Evolutionary conservation across 441 rosid genomes (phyloP).

Genomic region (Theobroma grandiflorum): DNA sequence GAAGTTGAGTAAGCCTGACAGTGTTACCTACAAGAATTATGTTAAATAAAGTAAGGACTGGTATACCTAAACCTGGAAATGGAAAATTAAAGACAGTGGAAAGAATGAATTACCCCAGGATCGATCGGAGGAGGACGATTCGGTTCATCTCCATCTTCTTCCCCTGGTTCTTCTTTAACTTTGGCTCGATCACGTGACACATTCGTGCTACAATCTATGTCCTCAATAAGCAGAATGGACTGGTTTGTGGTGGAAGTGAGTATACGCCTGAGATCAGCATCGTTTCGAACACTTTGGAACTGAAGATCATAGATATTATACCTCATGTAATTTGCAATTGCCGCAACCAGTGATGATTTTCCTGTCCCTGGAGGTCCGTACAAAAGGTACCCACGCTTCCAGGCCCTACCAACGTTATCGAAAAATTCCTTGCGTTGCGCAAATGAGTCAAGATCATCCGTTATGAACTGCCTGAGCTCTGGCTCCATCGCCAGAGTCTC

Average conservation of each 20-base stretch:
- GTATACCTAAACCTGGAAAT: too few relatives aligned
- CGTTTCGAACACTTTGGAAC: constrained; percentile 42
- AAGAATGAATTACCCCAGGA: too few relatives aligned
- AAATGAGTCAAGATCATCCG: constrained; percentile 43
- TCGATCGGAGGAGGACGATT: too few relatives aligned
- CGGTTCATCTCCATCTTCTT: too few relatives aligned
- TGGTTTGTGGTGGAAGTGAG: constrained; percentile 45
- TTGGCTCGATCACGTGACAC: neutral
- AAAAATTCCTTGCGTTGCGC: constrained; percentile 36
- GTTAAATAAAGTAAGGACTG: too few relatives aligned
- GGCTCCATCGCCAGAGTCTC: constrained; percentile 47
- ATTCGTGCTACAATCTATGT: constrained; percentile 46
- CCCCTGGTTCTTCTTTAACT: constrained; percentile 12
- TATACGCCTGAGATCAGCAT: constrained; percentile 40
- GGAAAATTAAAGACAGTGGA: too few relatives aligned
- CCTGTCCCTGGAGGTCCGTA: constrained; percentile 55
- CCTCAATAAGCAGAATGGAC: constrained; percentile 48
- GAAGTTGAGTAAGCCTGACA: constrained; percentile 59
- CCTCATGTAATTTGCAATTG: constrained; percentile 46
- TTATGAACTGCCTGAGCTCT: constrained; percentile 30
- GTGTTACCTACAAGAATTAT: constrained; percentile 40
- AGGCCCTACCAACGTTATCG: constrained; percentile 46
- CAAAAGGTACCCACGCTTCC: constrained; percentile 52
- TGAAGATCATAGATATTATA: constrained; percentile 51
- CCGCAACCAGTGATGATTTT: constrained; percentile 50